phyloP scores from a whole-genome alignment of 768 basidiomycete species.

The Tulasnella sp. region DNA sequence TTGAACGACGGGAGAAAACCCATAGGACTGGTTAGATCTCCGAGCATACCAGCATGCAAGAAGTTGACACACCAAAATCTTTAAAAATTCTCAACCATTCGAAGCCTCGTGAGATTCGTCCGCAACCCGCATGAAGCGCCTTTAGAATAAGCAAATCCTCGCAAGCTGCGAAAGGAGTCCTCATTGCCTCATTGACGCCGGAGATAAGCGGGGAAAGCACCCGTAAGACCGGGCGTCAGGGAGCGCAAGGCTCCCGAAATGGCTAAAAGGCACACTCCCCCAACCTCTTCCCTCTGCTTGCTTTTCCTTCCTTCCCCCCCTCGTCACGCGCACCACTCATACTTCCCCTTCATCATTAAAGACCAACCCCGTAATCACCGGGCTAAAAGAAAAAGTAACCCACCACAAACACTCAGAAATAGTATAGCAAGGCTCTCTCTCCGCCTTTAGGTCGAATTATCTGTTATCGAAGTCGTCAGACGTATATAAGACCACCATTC shows the following conservation, averaged over 20 bases:
- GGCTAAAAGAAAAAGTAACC: not conserved
- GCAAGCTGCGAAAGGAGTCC: no score
- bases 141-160: no score
- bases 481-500: not conserved
- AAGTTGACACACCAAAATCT: no score
- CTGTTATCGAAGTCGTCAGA: not conserved
- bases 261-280: not conserved
- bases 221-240: not conserved
- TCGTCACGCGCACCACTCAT: not conserved
- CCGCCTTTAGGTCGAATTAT: not conserved
- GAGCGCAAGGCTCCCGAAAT: not conserved
- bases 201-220: not conserved
- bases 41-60: no score
- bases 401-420: not conserved
- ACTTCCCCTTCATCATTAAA: not conserved
- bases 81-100: no score
- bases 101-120: no score
- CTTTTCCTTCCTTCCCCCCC: not conserved
- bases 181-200: not conserved
- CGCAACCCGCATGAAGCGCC: no score
- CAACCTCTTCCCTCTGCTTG: not conserved
- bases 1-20: no score
- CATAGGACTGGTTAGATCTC: no score
- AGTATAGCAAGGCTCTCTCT: not conserved
- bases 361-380: not conserved